Conservation (phyloP, 345 rosid species). For the Boechera divaricarpa region DNA sequence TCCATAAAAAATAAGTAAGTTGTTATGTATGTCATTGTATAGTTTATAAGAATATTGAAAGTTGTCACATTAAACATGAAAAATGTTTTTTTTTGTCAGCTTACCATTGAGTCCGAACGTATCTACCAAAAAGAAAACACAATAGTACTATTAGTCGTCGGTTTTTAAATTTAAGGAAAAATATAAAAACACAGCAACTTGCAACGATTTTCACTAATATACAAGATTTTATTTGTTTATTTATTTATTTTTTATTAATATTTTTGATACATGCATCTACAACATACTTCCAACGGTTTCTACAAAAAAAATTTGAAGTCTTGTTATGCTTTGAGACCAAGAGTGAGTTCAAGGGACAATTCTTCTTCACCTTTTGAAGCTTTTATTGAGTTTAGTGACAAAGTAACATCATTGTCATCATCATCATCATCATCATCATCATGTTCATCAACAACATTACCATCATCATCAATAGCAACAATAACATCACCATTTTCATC, state of each 20-base stretch:
- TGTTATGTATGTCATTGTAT: not conserved
- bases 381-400: constrained; percentile 25
- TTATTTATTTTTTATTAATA: not conserved
- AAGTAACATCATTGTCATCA: constrained; percentile 9
- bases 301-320: not conserved
- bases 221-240: not conserved
- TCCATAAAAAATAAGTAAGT: not conserved
- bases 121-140: not conserved
- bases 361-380: constrained; percentile 23
- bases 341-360: constrained; percentile 43
- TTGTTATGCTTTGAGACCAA: constrained; percentile 28
- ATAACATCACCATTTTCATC: constrained; percentile 18
- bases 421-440: not conserved
- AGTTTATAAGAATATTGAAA: not conserved
- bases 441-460: constrained; percentile 1
- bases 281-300: constrained; percentile 15
- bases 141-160: not conserved
- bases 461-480: constrained; percentile 8
- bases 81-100: no score
- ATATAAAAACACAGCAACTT: not conserved
- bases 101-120: not conserved
- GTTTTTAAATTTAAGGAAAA: not conserved
- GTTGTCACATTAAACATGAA: not conserved
- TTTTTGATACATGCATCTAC: constrained; percentile 10
- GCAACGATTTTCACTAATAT: constrained; percentile 5